Evolutionary conservation across 139 green algal genomes (phyloP), one percentile per base, ranked within the genome.

Genomic region (Tetradesmus lagerheimii): DNA sequence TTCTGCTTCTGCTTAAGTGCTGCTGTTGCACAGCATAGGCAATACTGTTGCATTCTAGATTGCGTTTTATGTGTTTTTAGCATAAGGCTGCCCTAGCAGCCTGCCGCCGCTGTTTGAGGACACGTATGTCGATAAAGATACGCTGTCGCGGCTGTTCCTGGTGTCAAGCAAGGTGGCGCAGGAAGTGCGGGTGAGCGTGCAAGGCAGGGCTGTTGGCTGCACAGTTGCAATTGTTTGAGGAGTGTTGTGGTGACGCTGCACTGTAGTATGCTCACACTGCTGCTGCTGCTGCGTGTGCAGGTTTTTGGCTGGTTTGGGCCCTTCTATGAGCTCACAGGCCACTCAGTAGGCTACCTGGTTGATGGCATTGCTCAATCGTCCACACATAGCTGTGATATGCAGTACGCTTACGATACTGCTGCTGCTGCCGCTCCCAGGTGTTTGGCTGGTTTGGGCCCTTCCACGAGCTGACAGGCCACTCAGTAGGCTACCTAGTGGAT

Each of bases 371-470:
- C 83, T 31, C 41, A 57, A n/a, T n/a, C 8, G 62, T 88, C 20
- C 74, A 88, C n/a, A 83, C 37, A 11, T 14, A 0, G 6, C 12
- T n/a, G 35, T 31, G 12, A 57, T 6, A 57, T 53, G 25, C 35
- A 50, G n/a, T 31, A 0, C 35, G 6, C 77, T n/a, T 57, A 47
- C 29, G 5, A 9, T 45, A 35, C 47, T 50, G 11, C 12, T 85
- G 16, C 25, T 62, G 47, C 79, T 67, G 39, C 57, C 47, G 45
- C 1, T 57, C 0, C 0, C 83, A 88, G 83, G 16, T 88, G n/a
- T 71, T 71, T 71, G 57, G 57, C 57, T 80, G 62, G 62, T 80
- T 80, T n/a, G 45, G 64, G 15, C 83, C 83, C 38, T 88, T 88
- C 64, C 27, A 25, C 23, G 16, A 62, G 62, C 39, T 88, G 14